Conservation (phyloP, 1,284 basidiomycete genomes). For the Crucibulum cyathiforme region DNA sequence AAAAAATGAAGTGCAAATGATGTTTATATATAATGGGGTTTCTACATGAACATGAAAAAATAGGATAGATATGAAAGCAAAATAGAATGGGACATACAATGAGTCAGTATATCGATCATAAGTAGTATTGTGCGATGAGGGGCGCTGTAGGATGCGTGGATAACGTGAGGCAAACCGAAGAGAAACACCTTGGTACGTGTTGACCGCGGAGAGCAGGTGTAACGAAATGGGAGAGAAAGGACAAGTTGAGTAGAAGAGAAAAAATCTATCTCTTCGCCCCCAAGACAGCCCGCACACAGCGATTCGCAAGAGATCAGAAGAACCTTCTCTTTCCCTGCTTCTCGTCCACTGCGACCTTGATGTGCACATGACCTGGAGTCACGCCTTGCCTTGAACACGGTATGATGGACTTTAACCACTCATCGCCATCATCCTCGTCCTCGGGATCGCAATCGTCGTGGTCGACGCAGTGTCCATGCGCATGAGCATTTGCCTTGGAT, state of each 20-base stretch:
- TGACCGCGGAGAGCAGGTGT: too few relatives aligned
- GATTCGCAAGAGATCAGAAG: constrained; percentile 49
- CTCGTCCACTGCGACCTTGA: constrained; percentile 74
- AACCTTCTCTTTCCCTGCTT: constrained; percentile 74
- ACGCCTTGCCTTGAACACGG: constrained; percentile 67
- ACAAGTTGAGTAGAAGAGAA: not conserved
- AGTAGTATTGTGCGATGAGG: not conserved
- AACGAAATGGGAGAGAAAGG: not conserved
- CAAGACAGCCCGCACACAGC: not conserved
- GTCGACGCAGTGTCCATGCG: constrained; percentile 57
- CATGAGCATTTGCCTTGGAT: constrained; percentile 23
- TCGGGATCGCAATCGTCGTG: constrained; percentile 68
- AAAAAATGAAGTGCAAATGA: constrained; percentile 13
- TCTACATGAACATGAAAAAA: constrained; percentile 17
- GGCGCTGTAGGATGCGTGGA: too few relatives aligned
- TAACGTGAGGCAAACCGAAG: too few relatives aligned
- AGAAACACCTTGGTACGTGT: too few relatives aligned
- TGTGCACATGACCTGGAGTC: constrained; percentile 65
- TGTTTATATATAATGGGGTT: constrained; percentile 15
- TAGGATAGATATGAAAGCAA: constrained; percentile 10
- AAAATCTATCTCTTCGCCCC: not conserved
- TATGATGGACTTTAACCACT: constrained; percentile 78
- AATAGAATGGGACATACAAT: constrained; percentile 1
- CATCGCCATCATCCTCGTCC: constrained; percentile 76
- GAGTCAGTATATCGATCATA: not conserved